Evolutionary conservation across 495 filamentous ascomycete genomes (phyloP), one percentile per base, ranked within the genome.

Genomic region (Hypoxylon crocopeplum): DNA sequence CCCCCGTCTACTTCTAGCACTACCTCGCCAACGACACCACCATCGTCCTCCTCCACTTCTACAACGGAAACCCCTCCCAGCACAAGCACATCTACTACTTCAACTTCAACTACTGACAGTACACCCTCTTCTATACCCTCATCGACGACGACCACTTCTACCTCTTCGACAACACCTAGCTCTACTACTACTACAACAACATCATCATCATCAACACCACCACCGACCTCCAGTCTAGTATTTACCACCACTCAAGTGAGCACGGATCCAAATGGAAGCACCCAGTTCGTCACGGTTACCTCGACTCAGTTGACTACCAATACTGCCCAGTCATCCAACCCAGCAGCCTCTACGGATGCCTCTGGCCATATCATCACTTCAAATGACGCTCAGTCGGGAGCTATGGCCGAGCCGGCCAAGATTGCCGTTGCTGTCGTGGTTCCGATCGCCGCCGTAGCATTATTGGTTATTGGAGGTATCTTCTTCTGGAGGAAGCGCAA

Each of bases 371-470:
- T 70, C 56, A 73, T 77, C 36, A 73, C 42, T 51, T 53, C 75
- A 4, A 69, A 66, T 29, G 42, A 66, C 12, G 69, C 65, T 24
- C 53, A 33, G 5, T 56, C 58, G 8, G 38, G 32, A 1, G 83
- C 86, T 12, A 77, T 94, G 3, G 77, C 75, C 12, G 73, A 81
- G 25, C 80, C 78, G 36, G 87, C 86, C 16, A 93, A 82, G 51
- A 94, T 94, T 58, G 94, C 95, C 5, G 84, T 98, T 15, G 95
- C 93, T 2, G 94, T 98, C 0, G 91, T 97, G 5, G 88, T 98
- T 2, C 94, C 94, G 1, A 93, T 98, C 34, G 91, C 84, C 5
- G 90, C 89, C 1, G 90, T 98, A 48, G 93, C 92, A 1, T 68
- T 96, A 12, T 79, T 98, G 33, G 84, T 96, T 8, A 66, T 91